Conservation (phyloP, 2,329 filamentous ascomycete genomes). For the Verticillium nonalfalfae region DNA sequence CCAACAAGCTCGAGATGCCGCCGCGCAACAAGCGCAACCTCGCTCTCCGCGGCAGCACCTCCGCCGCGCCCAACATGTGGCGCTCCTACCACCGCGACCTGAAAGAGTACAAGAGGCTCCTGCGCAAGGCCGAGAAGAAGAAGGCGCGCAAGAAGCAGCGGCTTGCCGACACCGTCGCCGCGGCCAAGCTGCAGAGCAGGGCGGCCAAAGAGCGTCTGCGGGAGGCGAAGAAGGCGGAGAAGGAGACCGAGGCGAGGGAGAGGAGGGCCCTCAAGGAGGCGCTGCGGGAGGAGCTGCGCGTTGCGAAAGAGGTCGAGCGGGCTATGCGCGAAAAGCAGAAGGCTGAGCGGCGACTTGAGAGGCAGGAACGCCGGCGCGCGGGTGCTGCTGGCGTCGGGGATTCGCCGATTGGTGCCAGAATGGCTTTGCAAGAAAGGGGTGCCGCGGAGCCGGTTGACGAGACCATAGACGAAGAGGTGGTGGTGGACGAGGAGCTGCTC, state of each 20-base stretch:
- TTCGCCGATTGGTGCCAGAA: too few species aligned
- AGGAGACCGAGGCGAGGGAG: background rate
- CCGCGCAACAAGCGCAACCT: background rate
- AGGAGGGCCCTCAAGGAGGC: background rate
- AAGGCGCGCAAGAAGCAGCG: background rate
- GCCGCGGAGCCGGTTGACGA: too few species aligned
- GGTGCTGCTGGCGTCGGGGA: background rate
- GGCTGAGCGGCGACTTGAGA: background rate
- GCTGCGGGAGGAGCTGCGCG: background rate
- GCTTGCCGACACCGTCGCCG: background rate
- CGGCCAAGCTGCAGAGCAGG: background rate
- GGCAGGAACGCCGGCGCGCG: background rate
- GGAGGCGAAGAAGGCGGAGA: background rate
- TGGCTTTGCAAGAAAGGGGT: too few species aligned
- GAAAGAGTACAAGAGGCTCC: background rate
- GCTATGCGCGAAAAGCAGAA: background rate
- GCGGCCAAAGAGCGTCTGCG: background rate
- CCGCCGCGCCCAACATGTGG: background rate
- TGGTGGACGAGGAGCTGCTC: background rate
- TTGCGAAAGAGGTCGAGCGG: background rate
- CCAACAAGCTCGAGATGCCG: background rate
- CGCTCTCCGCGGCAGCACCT: background rate
- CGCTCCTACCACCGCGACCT: background rate
- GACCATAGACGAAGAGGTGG: background rate
- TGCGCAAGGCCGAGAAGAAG: background rate